Base-by-base conservation (phyloP, 805 yeast genomes). In the Scheffersomyces stipitis region DNA sequence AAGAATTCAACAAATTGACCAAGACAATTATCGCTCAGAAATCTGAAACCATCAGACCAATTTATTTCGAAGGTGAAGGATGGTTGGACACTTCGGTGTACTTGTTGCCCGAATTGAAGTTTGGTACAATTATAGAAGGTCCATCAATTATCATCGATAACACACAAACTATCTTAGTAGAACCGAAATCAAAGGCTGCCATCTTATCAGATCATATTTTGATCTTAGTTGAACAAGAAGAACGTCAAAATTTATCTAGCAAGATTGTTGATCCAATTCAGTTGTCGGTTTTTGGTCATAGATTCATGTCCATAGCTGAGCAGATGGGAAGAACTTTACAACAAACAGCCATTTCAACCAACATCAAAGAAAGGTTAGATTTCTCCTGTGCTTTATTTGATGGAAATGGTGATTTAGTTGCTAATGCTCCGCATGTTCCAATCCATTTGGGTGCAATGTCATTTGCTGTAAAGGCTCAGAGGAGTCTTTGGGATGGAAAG, bases 291-390 rank as follows among this genome's bases (percentile, higher is more conserved):
- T 66, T 66, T 46, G 70, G 71, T 7, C 69, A 66, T 42, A 45
- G 71, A 26, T 64, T 64, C 41, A 66, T 66, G 70, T 88, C 87
- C 44, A 86, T 87, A 57, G 96, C 96, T 18, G 62, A 56, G 42
- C 75, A 69, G 46, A 69, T 69, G 75, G 75, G 75, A 4, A 45
- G 67, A 34, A 61, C 73, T 4, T 51, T 69, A 35, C 73, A 69
- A 43, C 71, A 69, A 46, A 69, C 75, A 1, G 61, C 74, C 4
- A 67, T 69, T 31, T 68, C 73, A 15, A 68, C 71, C 30, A 69
- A 69, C 40, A 69, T 69, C 37, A 69, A 69, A 37, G 75, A 69
- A 39, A 44, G 75, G 31, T 56, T 69, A 30, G 75, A 69, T 40
- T 69, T 69, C 36, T 68, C 73, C 5, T 69, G 75, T 56, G 75